These are phyloP conservation scores for Sporobolus alterniflorus DNA, from an alignment of 202 grass and related monocot species.

Conservation along the genomic window DNA sequence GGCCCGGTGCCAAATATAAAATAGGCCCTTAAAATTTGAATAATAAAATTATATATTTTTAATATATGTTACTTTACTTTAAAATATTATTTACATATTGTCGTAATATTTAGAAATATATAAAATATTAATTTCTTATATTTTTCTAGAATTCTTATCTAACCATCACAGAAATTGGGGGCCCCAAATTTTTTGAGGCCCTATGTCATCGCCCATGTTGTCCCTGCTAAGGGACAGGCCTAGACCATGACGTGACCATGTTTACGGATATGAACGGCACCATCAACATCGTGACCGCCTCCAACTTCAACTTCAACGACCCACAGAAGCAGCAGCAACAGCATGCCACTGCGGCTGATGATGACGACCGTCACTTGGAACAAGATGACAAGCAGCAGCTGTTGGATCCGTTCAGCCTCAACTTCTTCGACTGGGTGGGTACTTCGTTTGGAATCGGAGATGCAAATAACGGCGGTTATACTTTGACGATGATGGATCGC, in stretches of 20 bases:
- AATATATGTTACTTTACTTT: too few species aligned
- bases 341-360: neutral
- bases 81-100: too few species aligned
- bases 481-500: neutral
- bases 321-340: conserved; percentile 12
- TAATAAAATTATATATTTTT: too few species aligned
- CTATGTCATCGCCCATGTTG: too few species aligned
- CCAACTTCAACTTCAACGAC: conserved; percentile 11
- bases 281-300: conserved; percentile 38
- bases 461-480: conserved; percentile 21
- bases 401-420: conserved; percentile 43
- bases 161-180: too few species aligned
- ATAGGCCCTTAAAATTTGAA: too few species aligned
- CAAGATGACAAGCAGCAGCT: conserved; percentile 28
- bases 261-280: conserved; percentile 46
- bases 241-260: conserved; percentile 46
- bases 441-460: conserved; percentile 42
- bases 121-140: too few species aligned
- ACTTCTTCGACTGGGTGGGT: conserved; percentile 46
- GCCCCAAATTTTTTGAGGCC: too few species aligned
- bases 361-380: neutral
- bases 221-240: too few species aligned
- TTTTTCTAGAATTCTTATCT: too few species aligned
- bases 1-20: too few species aligned
- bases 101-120: too few species aligned